Base-by-base conservation (phyloP, 78 protist species). In the Emiliania huxleyi region DNA sequence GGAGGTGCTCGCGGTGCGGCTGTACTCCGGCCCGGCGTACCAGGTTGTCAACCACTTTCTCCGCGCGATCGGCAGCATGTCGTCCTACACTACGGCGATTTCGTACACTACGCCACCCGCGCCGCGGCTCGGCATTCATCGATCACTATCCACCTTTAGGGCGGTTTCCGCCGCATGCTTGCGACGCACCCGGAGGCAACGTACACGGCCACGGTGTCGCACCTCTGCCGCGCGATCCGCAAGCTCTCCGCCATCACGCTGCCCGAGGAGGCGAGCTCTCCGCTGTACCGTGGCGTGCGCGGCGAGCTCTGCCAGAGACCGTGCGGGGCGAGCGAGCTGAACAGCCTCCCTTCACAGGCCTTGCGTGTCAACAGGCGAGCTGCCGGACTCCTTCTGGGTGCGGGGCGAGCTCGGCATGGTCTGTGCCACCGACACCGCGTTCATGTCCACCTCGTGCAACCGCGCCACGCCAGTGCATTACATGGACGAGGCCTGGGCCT, bases 11-110 rank as follows among this genome's bases (percentile, higher is more conserved):
- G 90, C 90, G 1, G 90, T 85, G 42, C 62, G 90, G 45, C 71
- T 85, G n/a, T 85, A 85, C 71, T 48, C 90, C 5, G 90, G 90
- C 35, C 90, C 90, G 25, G 90, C 69, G 6, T 85, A 49, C 71
- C 46, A 85, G 90, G 71, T 73, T 4, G 4, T 85, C 90, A 85
- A 85, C 71, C 11, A 3, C 71, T 85, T 85, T 21, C 90, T 85
- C 25, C 62, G 90, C n/a, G 38, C 21, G 71, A 12, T 85, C 5
- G 90, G 26, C 15, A 1, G 1, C 12, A 40, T 85, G 45, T 11
- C 8, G 19, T 69, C 43, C 40, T 21, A 3, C 22, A 18, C 18
- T 48, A 1, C 71, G 43, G 29, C 44, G n/a, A n/a, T n/a, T n/a
- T n/a, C n/a, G n/a, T n/a, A n/a, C n/a, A n/a, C n/a, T n/a, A n/a